Evolutionary conservation across 2,329 filamentous ascomycete genomes (phyloP), one percentile per base, ranked within the genome.

Genomic region (Fusarium sp.): DNA sequence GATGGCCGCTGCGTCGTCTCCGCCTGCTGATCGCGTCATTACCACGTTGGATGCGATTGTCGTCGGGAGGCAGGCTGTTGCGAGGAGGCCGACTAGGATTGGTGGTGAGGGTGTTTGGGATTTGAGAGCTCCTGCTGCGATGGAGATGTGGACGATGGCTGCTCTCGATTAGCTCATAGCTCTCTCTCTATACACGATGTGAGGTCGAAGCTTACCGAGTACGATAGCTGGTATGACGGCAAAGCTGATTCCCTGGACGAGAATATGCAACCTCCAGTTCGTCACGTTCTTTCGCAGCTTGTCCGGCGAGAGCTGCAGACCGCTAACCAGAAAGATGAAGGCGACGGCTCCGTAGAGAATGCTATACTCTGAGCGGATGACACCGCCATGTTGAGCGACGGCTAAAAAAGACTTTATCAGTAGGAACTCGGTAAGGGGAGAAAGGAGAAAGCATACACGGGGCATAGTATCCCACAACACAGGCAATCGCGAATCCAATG

Each of bases 21-120:
- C 92, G 40, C 91, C 89, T 0, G 92, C 89, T 42, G 89, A 86
- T 29, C 91, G 84, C 7, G 92, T 94, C 91, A 94, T 93, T 44
- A 94, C 90, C 9, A 93, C 90, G 79, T 94, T 94, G 53, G 90
- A 93, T 9, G 91, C 88, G 75, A 94, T 92, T 0, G 92, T 94
- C 0, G 92, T 94, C 1, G 92, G 92, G 6, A 93, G 88, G 77
- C 89, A 92, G n/a, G 90, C 87, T 2, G 90, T 86, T 42, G 92
- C 88, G 4, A 93, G 86, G 79, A 93, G 89, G 11, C 92, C 92
- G 4, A 92, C 87, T 33, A 94, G 82, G 44, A 94, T 85, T 66
- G 90, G 89, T 0, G 88, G 85, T 63, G 92, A 90, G 77, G 93
- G 91, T 24, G 86, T 87, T 2, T 88, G 81, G 55, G 88, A 88